Conservation (phyloP, 2,329 filamentous ascomycete genomes). For the Fusarium sublunatum region DNA sequence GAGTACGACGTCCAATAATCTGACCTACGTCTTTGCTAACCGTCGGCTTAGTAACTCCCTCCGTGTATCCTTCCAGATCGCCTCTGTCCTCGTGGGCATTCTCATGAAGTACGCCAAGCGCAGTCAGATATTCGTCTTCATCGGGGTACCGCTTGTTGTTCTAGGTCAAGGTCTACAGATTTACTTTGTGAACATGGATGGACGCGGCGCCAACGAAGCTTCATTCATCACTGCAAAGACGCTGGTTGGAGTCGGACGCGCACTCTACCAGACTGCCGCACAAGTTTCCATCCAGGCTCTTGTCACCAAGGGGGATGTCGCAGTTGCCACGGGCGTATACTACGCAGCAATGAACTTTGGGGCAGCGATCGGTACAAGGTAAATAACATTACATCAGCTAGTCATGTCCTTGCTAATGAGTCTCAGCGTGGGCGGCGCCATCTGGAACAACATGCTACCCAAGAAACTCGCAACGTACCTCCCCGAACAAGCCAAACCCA, state of each 20-base stretch:
- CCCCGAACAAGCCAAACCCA: slow-evolving; percentile 32
- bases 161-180: slow-evolving; percentile 51
- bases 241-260: slow-evolving; percentile 51
- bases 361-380: slow-evolving; percentile 48
- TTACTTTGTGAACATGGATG: slow-evolving; percentile 46
- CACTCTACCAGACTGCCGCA: slow-evolving; percentile 46
- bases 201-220: slow-evolving; percentile 47
- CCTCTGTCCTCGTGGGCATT: slow-evolving; percentile 50
- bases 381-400: rapidly evolving
- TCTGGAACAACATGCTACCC: slow-evolving; percentile 50
- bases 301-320: slow-evolving; percentile 50
- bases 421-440: slow-evolving; percentile 51
- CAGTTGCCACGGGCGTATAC: slow-evolving; percentile 52
- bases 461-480: slow-evolving; percentile 44
- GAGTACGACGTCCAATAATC: slow-evolving; percentile 34
- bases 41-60: slow-evolving; percentile 41
- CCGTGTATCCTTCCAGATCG: slow-evolving; percentile 53
- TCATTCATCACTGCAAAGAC: slow-evolving; percentile 52
- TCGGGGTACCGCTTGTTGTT: slow-evolving; percentile 49
- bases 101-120: slow-evolving; percentile 53
- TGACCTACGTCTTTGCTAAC: background rate
- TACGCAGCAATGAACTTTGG: slow-evolving; percentile 52
- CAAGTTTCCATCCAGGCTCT: slow-evolving; percentile 50
- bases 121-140: slow-evolving; percentile 48
- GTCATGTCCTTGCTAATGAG: background rate